Percentiles rank a stretch among this genome's conserved stretches.
These are phyloP conservation scores for Yamadazyma takamatsuzukensis DNA, from an alignment of 805 yeast species.

Conservation along the genomic window DNA sequence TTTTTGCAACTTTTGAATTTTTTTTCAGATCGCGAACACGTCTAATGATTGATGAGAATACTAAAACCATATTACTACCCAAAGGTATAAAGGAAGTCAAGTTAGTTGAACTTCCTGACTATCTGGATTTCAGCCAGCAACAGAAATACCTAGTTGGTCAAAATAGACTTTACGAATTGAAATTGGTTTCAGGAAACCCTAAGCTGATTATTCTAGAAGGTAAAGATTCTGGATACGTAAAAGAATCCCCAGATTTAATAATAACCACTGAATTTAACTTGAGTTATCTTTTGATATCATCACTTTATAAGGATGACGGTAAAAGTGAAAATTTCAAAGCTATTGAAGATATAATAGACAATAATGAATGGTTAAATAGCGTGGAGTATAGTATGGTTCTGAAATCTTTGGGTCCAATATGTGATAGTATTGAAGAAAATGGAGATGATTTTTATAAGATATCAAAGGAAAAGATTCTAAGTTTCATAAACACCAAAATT, in stretches of 20 bases:
- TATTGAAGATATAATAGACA: slow-evolving; percentile 44
- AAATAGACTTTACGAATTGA: slow-evolving; percentile 35
- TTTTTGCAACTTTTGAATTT: too few species aligned
- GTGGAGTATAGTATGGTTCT: slow-evolving; percentile 20
- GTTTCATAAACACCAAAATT: slow-evolving; percentile 38
- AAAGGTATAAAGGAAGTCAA: slow-evolving; percentile 4
- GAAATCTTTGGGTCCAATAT: slow-evolving; percentile 20
- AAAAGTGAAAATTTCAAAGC: slow-evolving; percentile 25
- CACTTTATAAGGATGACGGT: slow-evolving; percentile 21
- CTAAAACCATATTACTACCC: slow-evolving; percentile 12
- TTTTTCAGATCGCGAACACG: not conserved
- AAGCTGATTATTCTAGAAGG: slow-evolving; percentile 37
- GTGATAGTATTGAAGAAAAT: slow-evolving; percentile 30
- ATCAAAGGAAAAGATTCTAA: slow-evolving; percentile 33
- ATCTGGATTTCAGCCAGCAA: slow-evolving; percentile 2
- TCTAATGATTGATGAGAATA: too few species aligned
- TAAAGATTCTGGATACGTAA: slow-evolving; percentile 27
- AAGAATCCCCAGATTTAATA: slow-evolving; percentile 39
- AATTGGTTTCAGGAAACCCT: slow-evolving; percentile 21
- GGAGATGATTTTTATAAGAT: slow-evolving; percentile 39
- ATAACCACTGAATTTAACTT: slow-evolving; percentile 40
- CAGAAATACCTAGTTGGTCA: slow-evolving; percentile 10
- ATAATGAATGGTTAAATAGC: slow-evolving; percentile 24
- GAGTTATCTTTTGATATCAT: slow-evolving; percentile 35
- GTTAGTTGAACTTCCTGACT: slow-evolving; percentile 9